These are phyloP conservation scores for Annulohypoxylon bovei DNA, from an alignment of 495 filamentous ascomycete genomes.

Conservation along the genomic window DNA sequence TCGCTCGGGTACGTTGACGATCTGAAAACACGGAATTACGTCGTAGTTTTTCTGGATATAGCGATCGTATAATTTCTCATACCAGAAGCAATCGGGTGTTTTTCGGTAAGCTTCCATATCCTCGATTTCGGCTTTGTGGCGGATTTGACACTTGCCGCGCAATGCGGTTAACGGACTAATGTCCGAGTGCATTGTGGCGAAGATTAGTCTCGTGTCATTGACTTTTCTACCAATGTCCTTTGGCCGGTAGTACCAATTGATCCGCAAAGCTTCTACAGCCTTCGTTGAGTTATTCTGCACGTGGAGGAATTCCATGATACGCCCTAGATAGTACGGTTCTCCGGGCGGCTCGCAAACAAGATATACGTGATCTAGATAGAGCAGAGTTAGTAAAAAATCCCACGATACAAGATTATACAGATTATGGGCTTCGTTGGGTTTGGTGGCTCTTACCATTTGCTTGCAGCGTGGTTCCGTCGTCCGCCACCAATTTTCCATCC, in stretches of 20 bases:
- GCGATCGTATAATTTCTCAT: slow-evolving; percentile 95
- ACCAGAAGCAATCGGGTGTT: slow-evolving; percentile 89
- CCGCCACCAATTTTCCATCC: slow-evolving; percentile 82
- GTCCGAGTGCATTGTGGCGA: slow-evolving; percentile 98
- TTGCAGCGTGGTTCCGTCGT: slow-evolving; percentile 85
- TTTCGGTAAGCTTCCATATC: slow-evolving; percentile 87
- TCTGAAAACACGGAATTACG: slow-evolving; percentile 87
- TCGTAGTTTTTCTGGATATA: slow-evolving; percentile 99
- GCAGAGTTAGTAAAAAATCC: slow-evolving; percentile 2
- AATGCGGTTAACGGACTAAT: slow-evolving; percentile 90
- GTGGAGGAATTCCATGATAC: slow-evolving; percentile 97
- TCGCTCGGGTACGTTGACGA: slow-evolving; percentile 93
- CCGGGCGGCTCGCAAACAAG: slow-evolving; percentile 97
- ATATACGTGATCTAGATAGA: slow-evolving; percentile 86
- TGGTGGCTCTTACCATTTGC: slow-evolving; percentile 79
- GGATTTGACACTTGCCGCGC: slow-evolving; percentile 90
- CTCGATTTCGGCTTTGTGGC: slow-evolving; percentile 84
- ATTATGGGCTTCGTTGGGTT: background rate
- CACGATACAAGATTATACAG: background rate
- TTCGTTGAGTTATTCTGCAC: slow-evolving; percentile 73
- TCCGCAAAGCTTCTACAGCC: slow-evolving; percentile 84
- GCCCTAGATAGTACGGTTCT: slow-evolving; percentile 95
- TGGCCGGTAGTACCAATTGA: slow-evolving; percentile 98
- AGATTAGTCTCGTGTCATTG: slow-evolving; percentile 87
- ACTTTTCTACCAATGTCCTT: slow-evolving; percentile 93